Evolutionary conservation across 306 rosid genomes (phyloP).

Genomic region (Fragaria nilgerrensis): DNA sequence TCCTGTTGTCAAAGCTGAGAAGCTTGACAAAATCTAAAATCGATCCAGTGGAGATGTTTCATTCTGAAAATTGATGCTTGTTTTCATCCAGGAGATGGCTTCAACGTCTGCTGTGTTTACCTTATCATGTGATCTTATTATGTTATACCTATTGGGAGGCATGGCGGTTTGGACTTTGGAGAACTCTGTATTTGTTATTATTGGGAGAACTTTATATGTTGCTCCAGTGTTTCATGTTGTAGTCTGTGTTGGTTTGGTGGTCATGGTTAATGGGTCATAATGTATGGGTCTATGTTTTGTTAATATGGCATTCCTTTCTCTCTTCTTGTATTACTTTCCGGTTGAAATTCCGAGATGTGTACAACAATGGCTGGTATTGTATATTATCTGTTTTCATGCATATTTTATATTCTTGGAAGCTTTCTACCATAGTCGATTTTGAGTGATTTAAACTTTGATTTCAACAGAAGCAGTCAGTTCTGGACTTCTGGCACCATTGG

Average conservation of each 20-base stretch:
- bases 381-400: conserved; percentile 21
- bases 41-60: conserved; percentile 26
- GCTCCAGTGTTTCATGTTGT: conserved; percentile 49
- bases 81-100: conserved; percentile 52
- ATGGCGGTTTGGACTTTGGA: conserved; percentile 50
- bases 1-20: conserved; percentile 87
- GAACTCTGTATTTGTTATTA: conserved; percentile 54
- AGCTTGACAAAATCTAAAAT: conserved; percentile 80
- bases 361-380: conserved; percentile 36
- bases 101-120: conserved; percentile 50
- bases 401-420: not conserved
- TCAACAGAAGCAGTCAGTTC: not conserved
- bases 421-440: not conserved
- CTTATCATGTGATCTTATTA: conserved; percentile 45
- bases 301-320: conserved; percentile 30
- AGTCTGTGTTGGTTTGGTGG: conserved; percentile 54
- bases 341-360: conserved; percentile 35
- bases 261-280: conserved; percentile 33
- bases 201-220: conserved; percentile 61
- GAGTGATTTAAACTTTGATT: not conserved
- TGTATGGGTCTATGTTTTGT: conserved; percentile 33
- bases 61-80: conserved; percentile 38
- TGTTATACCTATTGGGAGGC: conserved; percentile 54
- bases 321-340: conserved; percentile 12
- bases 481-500: not conserved